phyloP scores from a whole-genome alignment of 345 rosid species.

The Eucalyptus decipiens region DNA sequence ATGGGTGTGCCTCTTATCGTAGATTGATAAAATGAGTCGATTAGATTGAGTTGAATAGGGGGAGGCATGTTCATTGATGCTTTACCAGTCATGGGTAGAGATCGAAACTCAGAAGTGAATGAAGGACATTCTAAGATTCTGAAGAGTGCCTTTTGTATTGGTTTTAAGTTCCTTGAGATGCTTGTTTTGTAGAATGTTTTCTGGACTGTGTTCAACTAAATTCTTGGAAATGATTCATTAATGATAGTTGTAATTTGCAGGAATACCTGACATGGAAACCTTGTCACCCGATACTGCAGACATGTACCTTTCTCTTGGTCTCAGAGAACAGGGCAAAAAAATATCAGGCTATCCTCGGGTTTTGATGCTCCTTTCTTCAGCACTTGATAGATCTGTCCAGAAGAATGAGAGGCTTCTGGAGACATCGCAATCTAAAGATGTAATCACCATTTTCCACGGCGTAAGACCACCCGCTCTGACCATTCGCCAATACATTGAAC shows the following conservation, averaged over 20 bases:
- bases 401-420: conserved; percentile 23
- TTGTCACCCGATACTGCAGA: conserved; percentile 10
- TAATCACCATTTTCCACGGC: conserved; percentile 51
- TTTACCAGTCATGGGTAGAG: neutral
- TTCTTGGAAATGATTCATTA: neutral
- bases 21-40: neutral
- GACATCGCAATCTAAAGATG: conserved; percentile 11
- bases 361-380: conserved; percentile 42
- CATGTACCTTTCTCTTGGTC: conserved; percentile 46
- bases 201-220: neutral
- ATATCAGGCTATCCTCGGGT: conserved; percentile 27
- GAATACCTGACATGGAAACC: conserved; percentile 33
- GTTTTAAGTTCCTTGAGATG: neutral
- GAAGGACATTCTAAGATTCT: neutral
- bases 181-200: neutral
- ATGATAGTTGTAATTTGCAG: conserved; percentile 5
- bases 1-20: neutral
- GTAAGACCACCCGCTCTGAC: conserved; percentile 47
- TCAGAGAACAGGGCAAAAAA: conserved; percentile 32
- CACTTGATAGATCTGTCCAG: conserved; percentile 52
- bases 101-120: neutral
- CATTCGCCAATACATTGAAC: conserved; percentile 56
- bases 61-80: neutral
- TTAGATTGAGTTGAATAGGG: neutral
- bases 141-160: neutral